These are phyloP conservation scores for Nicotiana sylvestris DNA, from an alignment of 257 asterid genomes.

Conservation along the genomic window DNA sequence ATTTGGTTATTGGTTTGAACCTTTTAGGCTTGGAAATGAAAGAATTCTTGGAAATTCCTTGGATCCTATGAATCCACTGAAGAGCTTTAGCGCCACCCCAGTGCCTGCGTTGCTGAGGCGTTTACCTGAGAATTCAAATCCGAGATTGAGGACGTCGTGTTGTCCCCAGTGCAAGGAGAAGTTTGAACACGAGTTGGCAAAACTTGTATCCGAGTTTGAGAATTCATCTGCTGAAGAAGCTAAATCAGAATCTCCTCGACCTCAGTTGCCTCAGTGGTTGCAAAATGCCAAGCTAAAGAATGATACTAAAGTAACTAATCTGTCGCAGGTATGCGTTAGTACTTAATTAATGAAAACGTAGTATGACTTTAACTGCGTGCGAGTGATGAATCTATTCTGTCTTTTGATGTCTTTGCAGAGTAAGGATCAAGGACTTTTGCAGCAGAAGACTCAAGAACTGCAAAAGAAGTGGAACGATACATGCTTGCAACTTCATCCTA, in stretches of 20 bases:
- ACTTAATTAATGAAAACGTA: neutral
- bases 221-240: slow-evolving; percentile 52
- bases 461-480: slow-evolving; percentile 75
- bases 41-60: slow-evolving; percentile 43
- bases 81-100: slow-evolving; percentile 29
- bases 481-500: slow-evolving; percentile 71
- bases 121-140: slow-evolving; percentile 38
- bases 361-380: neutral
- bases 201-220: slow-evolving; percentile 44
- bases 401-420: slow-evolving; percentile 29
- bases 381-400: neutral
- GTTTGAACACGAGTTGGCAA: slow-evolving; percentile 53
- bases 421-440: slow-evolving; percentile 47
- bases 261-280: slow-evolving; percentile 78
- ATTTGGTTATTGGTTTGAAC: neutral
- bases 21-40: slow-evolving; percentile 52
- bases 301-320: slow-evolving; percentile 40
- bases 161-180: slow-evolving; percentile 60
- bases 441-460: slow-evolving; percentile 59
- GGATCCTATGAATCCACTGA: slow-evolving; percentile 42
- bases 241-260: slow-evolving; percentile 32
- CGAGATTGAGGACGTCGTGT: slow-evolving; percentile 30
- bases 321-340: slow-evolving; percentile 36
- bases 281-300: slow-evolving; percentile 51
- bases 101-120: slow-evolving; percentile 30